These are phyloP conservation scores for Desmodesmus armatus DNA, from an alignment of 139 green algal genomes.

Conservation along the genomic window DNA sequence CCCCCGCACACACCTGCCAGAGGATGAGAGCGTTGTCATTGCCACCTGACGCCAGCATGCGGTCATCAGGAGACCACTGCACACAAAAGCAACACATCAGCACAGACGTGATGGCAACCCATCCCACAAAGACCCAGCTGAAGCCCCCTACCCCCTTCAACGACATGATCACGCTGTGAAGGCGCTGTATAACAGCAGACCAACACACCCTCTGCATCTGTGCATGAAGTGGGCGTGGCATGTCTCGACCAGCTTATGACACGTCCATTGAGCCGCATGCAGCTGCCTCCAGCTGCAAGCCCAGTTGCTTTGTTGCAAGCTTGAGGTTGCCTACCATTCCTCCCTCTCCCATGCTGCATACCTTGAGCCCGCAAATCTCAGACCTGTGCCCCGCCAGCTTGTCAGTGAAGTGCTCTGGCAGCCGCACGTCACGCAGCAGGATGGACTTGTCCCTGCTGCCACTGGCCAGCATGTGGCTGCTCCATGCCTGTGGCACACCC, in stretches of 20 bases:
- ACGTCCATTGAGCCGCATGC: neutral
- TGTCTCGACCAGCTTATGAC: neutral
- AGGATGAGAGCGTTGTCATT: constrained; percentile 87
- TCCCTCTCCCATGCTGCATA: no score
- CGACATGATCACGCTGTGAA: no score
- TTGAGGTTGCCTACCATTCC: neutral
- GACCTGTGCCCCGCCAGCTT: constrained; percentile 57
- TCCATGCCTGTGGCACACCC: no score
- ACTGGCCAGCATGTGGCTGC: constrained; percentile 81
- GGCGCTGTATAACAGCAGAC: no score
- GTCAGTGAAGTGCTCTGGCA: constrained; percentile 61
- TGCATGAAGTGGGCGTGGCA: no score
- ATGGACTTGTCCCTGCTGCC: constrained; percentile 93
- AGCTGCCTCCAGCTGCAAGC: neutral
- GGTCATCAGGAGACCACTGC: constrained; percentile 71
- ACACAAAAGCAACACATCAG: neutral
- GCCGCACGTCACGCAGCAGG: constrained; percentile 91
- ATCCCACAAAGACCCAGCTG: no score
- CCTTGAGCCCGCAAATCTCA: constrained; percentile 80
- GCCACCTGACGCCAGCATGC: constrained; percentile 84
- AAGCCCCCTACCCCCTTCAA: no score
- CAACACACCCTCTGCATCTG: no score
- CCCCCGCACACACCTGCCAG: no score
- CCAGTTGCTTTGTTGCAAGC: no score
- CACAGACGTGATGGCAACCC: no score